phyloP scores from a whole-genome alignment of 306 rosid species.

The Castanea sativa region DNA sequence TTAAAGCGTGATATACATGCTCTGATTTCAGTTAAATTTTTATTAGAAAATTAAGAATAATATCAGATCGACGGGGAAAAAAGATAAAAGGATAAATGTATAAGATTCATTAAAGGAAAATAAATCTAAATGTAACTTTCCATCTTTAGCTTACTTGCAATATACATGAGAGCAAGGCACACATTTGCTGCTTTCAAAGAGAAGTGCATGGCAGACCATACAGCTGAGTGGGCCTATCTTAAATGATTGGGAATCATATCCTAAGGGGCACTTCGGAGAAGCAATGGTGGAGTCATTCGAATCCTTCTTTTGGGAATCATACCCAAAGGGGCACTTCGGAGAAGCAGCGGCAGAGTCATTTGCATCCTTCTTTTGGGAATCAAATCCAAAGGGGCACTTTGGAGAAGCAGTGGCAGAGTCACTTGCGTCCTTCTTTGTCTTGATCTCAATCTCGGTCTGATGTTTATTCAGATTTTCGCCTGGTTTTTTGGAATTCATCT shows the following conservation, averaged over 20 bases:
- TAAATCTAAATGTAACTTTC: not conserved
- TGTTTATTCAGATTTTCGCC: slow-evolving; percentile 38
- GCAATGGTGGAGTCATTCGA: not conserved
- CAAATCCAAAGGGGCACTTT: slow-evolving; percentile 32
- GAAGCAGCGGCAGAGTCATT: slow-evolving; percentile 18
- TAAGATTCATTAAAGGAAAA: not conserved
- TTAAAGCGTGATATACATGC: slow-evolving; percentile 77
- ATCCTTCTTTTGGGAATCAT: slow-evolving; percentile 47
- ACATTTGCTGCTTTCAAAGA: slow-evolving; percentile 58
- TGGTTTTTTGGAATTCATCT: slow-evolving; percentile 40
- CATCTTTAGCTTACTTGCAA: slow-evolving; percentile 58
- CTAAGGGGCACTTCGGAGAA: slow-evolving; percentile 79
- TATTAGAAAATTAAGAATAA: not conserved
- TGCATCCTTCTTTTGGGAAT: slow-evolving; percentile 6
- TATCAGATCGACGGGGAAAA: slow-evolving; percentile 10
- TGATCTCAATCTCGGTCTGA: slow-evolving; percentile 28
- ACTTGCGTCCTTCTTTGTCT: not conserved
- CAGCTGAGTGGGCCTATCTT: slow-evolving; percentile 98
- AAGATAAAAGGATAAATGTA: not conserved
- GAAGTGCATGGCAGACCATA: slow-evolving; percentile 61
- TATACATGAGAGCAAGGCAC: slow-evolving; percentile 77
- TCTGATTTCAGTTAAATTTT: slow-evolving; percentile 33
- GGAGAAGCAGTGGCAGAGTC: not conserved
- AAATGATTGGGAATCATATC: slow-evolving; percentile 76
- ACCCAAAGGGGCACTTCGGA: slow-evolving; percentile 86